Base-by-base conservation (phyloP, 257 asterid species). In the Fraxinus quadrangulata region DNA sequence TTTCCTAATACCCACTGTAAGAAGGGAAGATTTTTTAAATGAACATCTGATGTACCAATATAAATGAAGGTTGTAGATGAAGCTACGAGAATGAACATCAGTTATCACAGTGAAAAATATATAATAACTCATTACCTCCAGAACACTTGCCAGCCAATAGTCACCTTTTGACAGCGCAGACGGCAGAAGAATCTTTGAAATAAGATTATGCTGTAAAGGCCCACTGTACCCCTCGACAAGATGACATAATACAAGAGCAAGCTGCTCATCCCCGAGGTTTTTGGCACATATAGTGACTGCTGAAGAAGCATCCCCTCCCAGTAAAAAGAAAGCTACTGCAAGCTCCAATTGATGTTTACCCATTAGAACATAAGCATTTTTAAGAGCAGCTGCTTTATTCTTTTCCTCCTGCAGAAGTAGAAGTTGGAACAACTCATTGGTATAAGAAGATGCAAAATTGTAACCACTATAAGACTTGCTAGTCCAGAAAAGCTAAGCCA, bases 271-370 rank as follows among this genome's bases (percentile, higher is more conserved):
- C 79, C 97, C 97, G 75, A 92, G 94, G 84, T 89, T 93, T 87
- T 93, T 96, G 73, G 95, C 97, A 84, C 98, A 96, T 66, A 96
- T 92, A 68, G 86, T 87, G 51, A 96, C 94, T 76, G 99, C 99
- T 77, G 99, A 96, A 76, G 96, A 82, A 73, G 88, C 74, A 90
- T 96, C 99, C 67, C 99, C 99, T 54, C 99, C 99, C 67, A 96
- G 97, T 89, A 96, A 85, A 88, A 96, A 96, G 86, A 96, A 96
- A 82, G 99, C 97, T 81, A 90, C 72, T 42, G 99, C 99, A 78
- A 96, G 97, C 89, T 96, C 97, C 73, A 93, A 86, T 83, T 96
- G 97, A 88, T 96, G 99, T 83, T 92, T 92, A 66, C 99, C 97
- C 98, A 96, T 76, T 80, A 96, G 86, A 54, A 96, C 98, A 74